phyloP scores from a whole-genome alignment of 2,329 filamentous ascomycete species.

The Colletotrichum horii region DNA sequence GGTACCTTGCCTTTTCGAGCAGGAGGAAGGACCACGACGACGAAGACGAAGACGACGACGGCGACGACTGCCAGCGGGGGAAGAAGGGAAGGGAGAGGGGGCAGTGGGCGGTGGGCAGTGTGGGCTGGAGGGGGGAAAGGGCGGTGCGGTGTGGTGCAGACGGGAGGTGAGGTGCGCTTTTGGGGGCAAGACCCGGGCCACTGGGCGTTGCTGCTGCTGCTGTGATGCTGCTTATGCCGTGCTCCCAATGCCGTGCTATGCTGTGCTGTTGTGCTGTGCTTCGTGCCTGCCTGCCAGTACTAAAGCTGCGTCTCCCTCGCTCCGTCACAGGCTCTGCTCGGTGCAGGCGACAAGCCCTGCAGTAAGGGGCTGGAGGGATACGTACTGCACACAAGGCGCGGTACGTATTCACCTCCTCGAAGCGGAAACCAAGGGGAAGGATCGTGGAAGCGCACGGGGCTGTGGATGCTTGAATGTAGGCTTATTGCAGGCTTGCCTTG shows the following conservation, averaged over 20 bases:
- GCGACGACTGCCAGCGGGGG: background rate
- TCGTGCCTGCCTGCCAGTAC: background rate
- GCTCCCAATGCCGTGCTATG: background rate
- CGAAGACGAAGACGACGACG: background rate
- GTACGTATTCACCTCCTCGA: background rate
- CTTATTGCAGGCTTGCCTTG: background rate
- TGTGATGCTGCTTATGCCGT: background rate
- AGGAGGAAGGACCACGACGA: constrained; percentile 2
- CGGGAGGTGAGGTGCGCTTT: background rate
- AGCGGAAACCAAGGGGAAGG: constrained; percentile 8
- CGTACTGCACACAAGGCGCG: background rate
- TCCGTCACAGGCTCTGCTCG: background rate
- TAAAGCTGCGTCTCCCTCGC: background rate
- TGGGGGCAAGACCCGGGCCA: background rate
- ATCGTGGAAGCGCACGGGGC: background rate
- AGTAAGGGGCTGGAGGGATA: background rate
- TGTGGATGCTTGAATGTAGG: background rate
- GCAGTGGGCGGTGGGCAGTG: background rate
- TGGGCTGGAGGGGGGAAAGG: background rate
- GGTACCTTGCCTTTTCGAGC: background rate
- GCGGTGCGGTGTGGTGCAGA: background rate
- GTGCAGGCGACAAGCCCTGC: background rate
- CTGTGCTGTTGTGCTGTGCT: background rate
- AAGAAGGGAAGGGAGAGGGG: background rate
- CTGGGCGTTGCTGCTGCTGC: background rate